Evolutionary conservation across 768 basidiomycete species (phyloP).

Genomic region (Amanita polypyramis): DNA sequence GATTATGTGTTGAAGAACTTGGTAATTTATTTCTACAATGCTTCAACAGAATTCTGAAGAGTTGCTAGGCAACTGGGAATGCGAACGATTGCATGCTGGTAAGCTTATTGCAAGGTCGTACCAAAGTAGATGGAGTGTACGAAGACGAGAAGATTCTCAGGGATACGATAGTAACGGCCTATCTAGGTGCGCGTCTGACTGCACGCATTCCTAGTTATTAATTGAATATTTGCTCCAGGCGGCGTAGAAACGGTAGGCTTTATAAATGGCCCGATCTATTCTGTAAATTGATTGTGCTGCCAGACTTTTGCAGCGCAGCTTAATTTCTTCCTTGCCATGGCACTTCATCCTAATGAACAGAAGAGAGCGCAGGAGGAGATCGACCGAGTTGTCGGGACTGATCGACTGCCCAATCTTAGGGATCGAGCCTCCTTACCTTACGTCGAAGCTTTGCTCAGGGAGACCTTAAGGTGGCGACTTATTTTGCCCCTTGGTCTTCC

Average conservation of each 20-base stretch:
- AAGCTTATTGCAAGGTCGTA: not conserved
- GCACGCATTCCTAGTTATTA: not conserved
- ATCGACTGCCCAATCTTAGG: constrained; percentile 6
- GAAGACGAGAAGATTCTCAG: not conserved
- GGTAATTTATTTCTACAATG: not conserved
- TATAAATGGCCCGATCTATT: not conserved
- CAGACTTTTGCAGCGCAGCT: not conserved
- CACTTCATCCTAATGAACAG: constrained; percentile 8
- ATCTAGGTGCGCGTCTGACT: not conserved
- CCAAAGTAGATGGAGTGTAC: not conserved
- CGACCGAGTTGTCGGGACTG: constrained; percentile 9
- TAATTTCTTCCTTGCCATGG: constrained; percentile 6
- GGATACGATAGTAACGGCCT: not conserved
- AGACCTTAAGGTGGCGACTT: constrained; percentile 5
- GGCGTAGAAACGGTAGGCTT: not conserved
- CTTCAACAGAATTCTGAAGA: not conserved
- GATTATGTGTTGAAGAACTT: not conserved
- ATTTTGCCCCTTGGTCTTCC: not conserved
- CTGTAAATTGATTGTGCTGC: not conserved
- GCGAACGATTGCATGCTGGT: not conserved
- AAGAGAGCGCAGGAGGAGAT: constrained; percentile 9
- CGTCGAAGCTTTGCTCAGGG: constrained; percentile 3
- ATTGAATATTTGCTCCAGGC: not conserved
- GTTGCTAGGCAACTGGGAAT: not conserved
- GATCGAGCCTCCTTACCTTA: constrained; percentile 8